Evolutionary conservation across 116 monocot genomes (phyloP).

Genomic region (Thalassia testudinum): DNA sequence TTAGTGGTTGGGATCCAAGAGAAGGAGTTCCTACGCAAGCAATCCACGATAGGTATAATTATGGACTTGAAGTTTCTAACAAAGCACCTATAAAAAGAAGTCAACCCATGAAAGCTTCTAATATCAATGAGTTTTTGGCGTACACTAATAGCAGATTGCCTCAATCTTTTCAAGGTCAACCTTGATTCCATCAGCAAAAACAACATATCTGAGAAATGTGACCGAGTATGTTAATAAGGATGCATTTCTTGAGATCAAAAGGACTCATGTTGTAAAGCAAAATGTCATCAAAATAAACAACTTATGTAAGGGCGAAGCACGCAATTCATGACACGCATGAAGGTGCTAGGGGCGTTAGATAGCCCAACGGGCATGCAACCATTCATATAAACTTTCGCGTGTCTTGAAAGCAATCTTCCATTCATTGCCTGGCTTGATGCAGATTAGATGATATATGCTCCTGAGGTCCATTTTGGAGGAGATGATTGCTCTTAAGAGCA

Average conservation of each 20-base stretch:
- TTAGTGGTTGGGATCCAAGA: not conserved
- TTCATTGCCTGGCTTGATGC: not conserved
- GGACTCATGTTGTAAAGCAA: not conserved
- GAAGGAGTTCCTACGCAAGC: not conserved
- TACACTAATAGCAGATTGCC: conserved; percentile 1
- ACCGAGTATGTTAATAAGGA: not conserved
- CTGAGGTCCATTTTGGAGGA: not conserved
- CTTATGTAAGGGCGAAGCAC: not conserved
- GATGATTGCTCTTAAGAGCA: not conserved
- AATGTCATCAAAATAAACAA: conserved; percentile 2
- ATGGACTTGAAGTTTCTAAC: not conserved
- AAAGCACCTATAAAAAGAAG: conserved; percentile 3
- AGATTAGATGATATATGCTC: not conserved
- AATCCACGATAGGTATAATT: not conserved
- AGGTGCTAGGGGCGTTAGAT: not conserved
- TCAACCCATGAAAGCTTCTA: conserved; percentile 5
- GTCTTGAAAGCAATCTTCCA: not conserved
- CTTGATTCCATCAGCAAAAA: conserved; percentile 1
- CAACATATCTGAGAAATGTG: not conserved
- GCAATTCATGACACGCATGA: not conserved
- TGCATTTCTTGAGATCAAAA: not conserved
- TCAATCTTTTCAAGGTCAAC: conserved; percentile 1
- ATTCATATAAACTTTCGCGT: not conserved
- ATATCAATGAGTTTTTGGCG: not conserved
- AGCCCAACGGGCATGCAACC: not conserved